Percentiles rank a stretch among this genome's conserved stretches.
phyloP scores from a whole-genome alignment of 1,284 basidiomycete species.

The Agaricales sp. region DNA sequence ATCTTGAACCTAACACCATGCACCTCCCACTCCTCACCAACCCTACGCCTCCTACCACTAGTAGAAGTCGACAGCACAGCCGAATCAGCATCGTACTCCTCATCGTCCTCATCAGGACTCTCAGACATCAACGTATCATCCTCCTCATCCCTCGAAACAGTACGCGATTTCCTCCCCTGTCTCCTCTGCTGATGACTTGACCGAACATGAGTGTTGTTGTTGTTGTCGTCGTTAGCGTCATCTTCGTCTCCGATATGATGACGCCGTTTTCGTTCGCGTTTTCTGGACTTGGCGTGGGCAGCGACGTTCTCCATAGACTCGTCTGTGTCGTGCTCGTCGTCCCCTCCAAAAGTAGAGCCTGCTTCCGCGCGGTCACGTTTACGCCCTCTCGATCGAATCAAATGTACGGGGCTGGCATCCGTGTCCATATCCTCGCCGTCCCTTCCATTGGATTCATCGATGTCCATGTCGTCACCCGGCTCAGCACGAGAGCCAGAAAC shows the following conservation, averaged over 20 bases:
- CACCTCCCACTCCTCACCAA: conserved; percentile 68
- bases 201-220: no score
- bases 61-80: conserved; percentile 33
- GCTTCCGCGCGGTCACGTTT: conserved; percentile 68
- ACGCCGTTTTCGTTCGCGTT: conserved; percentile 17
- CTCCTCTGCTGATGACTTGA: no score
- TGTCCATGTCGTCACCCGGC: conserved; percentile 11
- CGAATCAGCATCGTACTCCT: conserved; percentile 21
- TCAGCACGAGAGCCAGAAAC: conserved; percentile 21
- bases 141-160: conserved; percentile 20
- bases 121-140: conserved; percentile 17
- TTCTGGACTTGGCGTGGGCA: conserved; percentile 30
- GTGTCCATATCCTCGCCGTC: conserved; percentile 20
- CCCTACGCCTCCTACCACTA: conserved; percentile 38
- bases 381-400: conserved; percentile 42
- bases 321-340: conserved; percentile 40
- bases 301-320: conserved; percentile 24
- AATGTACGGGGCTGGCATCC: conserved; percentile 15
- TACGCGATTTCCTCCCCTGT: neutral
- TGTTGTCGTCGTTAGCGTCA: neutral
- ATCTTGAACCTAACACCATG: conserved; percentile 63
- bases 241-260: neutral
- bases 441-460: conserved; percentile 11
- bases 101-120: conserved; percentile 20
- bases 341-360: conserved; percentile 58